These are phyloP conservation scores for Phyllosticta citrichinensis DNA, from an alignment of 2,329 filamentous ascomycete genomes.

Conservation along the genomic window DNA sequence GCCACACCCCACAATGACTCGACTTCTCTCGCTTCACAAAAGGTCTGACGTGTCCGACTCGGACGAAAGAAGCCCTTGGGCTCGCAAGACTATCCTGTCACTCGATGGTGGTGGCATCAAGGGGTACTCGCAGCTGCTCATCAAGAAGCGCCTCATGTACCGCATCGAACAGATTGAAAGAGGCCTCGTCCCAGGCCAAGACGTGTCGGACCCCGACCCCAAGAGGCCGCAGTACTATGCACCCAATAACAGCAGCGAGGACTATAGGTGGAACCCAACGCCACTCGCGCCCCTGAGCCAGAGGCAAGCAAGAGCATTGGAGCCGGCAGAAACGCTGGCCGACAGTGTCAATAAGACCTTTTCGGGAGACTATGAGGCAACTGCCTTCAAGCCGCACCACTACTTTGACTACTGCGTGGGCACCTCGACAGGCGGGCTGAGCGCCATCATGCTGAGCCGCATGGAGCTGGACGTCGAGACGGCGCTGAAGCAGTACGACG, in stretches of 20 bases:
- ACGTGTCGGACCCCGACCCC: background rate
- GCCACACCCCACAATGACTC: background rate
- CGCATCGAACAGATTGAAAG: constrained; percentile 9
- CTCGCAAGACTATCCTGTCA: background rate
- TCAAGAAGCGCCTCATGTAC: constrained; percentile 12
- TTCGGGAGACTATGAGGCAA: background rate
- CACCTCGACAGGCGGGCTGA: constrained; percentile 15
- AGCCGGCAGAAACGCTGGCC: background rate
- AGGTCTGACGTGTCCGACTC: background rate
- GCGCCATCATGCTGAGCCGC: constrained; percentile 17
- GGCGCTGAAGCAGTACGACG: constrained; percentile 12
- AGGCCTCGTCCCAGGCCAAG: background rate
- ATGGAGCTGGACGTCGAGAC: constrained; percentile 13
- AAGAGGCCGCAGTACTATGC: background rate
- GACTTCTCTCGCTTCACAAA: background rate
- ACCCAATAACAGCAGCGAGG: constrained; percentile 5
- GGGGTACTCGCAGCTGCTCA: constrained; percentile 13
- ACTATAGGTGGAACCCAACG: constrained; percentile 2
- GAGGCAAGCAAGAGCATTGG: background rate
- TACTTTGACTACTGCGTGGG: constrained; percentile 17
- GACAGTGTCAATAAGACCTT: constrained; percentile 1
- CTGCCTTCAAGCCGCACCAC: constrained; percentile 13
- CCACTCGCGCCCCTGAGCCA: background rate
- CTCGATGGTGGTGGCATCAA: constrained; percentile 15
- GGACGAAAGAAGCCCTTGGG: background rate